Evolutionary conservation across 306 rosid species (phyloP).

Genomic region (Datisca glomerata): DNA sequence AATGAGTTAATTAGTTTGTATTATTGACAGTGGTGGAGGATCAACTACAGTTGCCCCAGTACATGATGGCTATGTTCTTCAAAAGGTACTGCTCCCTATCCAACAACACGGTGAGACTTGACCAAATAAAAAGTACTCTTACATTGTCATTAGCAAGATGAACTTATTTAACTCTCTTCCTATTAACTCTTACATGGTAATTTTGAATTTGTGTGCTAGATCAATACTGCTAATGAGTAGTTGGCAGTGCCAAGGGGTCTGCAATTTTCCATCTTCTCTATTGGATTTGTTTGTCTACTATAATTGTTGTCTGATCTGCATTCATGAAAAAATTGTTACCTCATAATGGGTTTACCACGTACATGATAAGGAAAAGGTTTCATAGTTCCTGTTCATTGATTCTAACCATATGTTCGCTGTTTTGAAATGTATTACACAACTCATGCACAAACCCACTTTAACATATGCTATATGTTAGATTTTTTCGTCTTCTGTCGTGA

Average conservation of each 20-base stretch:
- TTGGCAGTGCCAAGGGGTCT: not conserved
- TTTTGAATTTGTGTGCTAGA: not conserved
- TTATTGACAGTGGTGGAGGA: constrained; percentile 72
- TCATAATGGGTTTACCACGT: no score
- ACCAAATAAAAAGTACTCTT: not conserved
- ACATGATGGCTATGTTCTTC: constrained; percentile 97
- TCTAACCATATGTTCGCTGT: no score
- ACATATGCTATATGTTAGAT: no score
- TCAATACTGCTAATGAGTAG: not conserved
- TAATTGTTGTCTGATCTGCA: no score
- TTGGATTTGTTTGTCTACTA: no score
- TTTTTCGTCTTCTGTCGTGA: not conserved
- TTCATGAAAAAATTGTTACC: no score
- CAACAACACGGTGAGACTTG: not conserved
- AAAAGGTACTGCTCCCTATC: constrained; percentile 43
- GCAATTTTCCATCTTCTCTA: not conserved
- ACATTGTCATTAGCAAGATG: not conserved
- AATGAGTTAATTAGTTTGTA: not conserved
- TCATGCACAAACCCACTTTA: no score
- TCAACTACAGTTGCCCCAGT: constrained; percentile 96
- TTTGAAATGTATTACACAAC: no score
- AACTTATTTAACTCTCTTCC: not conserved
- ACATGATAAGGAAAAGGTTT: no score
- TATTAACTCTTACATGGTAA: not conserved
- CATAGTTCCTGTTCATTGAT: no score